Base-by-base conservation (phyloP, 805 yeast genomes). In the Tetrapisispora taiwanensis region DNA sequence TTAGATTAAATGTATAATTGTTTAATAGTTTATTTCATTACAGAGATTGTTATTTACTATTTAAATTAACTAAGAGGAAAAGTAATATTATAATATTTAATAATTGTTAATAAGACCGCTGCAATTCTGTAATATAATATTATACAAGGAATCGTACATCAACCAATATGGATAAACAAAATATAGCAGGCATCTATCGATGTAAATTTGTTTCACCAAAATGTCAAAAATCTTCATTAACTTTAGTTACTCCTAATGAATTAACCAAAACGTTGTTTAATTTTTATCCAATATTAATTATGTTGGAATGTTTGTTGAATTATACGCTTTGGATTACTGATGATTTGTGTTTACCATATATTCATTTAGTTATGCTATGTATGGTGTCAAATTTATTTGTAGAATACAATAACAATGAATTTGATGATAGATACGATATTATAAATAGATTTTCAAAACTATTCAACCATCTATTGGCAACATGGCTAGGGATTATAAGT, bases 241-340 rank as follows among this genome's bases (percentile, higher is more conserved):
- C 55, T 3, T 47, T 45, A 38, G 43, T 47, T 19, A 52, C 60
- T 1, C 55, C 62, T 3, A 46, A 54, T 26, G 45, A 35, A 30
- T 38, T 59, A 26, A 48, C 57, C 2, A 51, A 51, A 35, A 43
- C 55, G 8, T 48, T 61, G 6, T 51, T 53, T 26, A 46, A 49
- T 27, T 30, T 60, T 14, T 62, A 62, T 41, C 65, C 64, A 3
- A 33, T 52, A 12, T 46, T 62, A n/a, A 39, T 62, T 12, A 46
- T 60, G 4, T 26, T 54, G 4, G 65, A 62, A 43, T 53, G 53
- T 22, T 36, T 44, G 4, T 42, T 62, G 30, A 53, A 52, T 36
- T 50, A 52, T 35, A n/a, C 59, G 7, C 48, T 60, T 48, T 62
- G 66, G 65, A 43, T 55, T 6, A 48, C 54, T 24, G 54, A 52